phyloP scores from a whole-genome alignment of 768 basidiomycete genomes.

The Pluteus cervinus region DNA sequence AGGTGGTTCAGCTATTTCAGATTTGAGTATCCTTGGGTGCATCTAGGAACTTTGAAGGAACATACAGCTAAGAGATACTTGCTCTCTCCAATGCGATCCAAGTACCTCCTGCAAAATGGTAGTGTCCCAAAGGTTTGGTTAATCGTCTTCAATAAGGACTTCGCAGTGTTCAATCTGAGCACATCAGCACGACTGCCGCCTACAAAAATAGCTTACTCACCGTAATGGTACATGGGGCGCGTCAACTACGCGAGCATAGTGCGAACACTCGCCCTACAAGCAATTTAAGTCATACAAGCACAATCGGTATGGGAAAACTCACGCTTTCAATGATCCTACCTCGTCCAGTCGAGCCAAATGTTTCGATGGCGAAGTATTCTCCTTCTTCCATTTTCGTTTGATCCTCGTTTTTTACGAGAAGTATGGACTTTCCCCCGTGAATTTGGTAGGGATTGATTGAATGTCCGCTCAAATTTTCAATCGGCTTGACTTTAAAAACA shows the following conservation, averaged over 20 bases:
- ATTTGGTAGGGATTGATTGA: conserved; percentile 88
- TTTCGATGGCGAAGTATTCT: conserved; percentile 98
- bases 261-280: conserved; percentile 84
- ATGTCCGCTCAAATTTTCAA: conserved; percentile 92
- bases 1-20: conserved; percentile 73
- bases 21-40: conserved; percentile 1
- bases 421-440: conserved; percentile 90
- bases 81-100: conserved; percentile 89
- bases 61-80: conserved; percentile 87
- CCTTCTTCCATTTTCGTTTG: conserved; percentile 99
- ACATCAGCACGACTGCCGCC: conserved; percentile 1
- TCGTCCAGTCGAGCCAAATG: conserved; percentile 95
- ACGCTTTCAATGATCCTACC: conserved; percentile 84
- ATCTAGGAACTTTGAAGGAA: conserved; percentile 7
- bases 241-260: conserved; percentile 75
- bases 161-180: conserved; percentile 73
- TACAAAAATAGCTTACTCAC: conserved; percentile 32
- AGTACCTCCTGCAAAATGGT: conserved; percentile 92
- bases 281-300: conserved; percentile 2
- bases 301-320: conserved; percentile 11
- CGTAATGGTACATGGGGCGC: conserved; percentile 69
- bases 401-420: conserved; percentile 85
- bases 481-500: conserved; percentile 70
- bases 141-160: conserved; percentile 80
- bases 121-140: conserved; percentile 91